Conservation (phyloP, 352 stramenopile genomes). For the Blastocystis sp. region DNA sequence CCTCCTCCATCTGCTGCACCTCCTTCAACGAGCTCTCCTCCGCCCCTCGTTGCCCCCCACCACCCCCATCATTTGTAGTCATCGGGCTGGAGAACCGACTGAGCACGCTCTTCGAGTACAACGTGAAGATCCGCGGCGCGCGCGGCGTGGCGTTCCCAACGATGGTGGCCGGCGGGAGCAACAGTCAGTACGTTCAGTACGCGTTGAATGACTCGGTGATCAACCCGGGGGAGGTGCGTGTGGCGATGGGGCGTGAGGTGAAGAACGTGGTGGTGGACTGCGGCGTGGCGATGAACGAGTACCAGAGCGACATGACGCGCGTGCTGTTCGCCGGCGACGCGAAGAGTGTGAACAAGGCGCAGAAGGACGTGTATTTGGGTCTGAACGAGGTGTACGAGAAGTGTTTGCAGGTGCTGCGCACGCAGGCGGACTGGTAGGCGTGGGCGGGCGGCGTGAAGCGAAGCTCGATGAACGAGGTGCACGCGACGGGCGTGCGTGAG, state of each 20-base stretch:
- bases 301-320: slow-evolving; percentile 61
- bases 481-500: not conserved
- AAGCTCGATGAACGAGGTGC: slow-evolving; percentile 50
- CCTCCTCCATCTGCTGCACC: slow-evolving; percentile 47
- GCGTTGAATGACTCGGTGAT: slow-evolving; percentile 36
- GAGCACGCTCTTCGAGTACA: slow-evolving; percentile 53
- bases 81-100: slow-evolving; percentile 61
- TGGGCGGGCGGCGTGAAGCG: not conserved
- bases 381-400: slow-evolving; percentile 57
- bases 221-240: slow-evolving; percentile 37
- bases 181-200: slow-evolving; percentile 60
- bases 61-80: slow-evolving; percentile 11
- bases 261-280: slow-evolving; percentile 63
- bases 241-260: not conserved
- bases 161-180: slow-evolving; percentile 30
- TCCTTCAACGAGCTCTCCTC: slow-evolving; percentile 54
- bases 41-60: not conserved
- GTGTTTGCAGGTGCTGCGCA: slow-evolving; percentile 5
- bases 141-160: slow-evolving; percentile 37
- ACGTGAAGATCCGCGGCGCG: slow-evolving; percentile 56
- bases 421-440: slow-evolving; percentile 8
- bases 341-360: not conserved
- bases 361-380: slow-evolving; percentile 8
- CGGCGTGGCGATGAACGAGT: slow-evolving; percentile 45
- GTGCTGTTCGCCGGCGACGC: slow-evolving; percentile 47